Evolutionary conservation across 768 basidiomycete genomes (phyloP).

Genomic region (Cyclocybe aegerita): DNA sequence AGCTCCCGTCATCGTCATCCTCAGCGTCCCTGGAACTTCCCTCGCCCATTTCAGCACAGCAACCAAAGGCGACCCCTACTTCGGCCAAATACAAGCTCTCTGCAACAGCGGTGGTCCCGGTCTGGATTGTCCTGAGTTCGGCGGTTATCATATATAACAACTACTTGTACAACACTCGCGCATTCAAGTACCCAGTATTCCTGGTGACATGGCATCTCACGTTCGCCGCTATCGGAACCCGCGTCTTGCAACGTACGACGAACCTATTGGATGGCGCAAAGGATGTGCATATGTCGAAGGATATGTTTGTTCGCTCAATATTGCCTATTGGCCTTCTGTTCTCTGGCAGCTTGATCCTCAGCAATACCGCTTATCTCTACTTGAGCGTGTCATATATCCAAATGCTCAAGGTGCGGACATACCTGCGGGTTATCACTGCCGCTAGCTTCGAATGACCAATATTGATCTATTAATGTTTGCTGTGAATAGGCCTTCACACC

Average conservation of each 20-base stretch:
- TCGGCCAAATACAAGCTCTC: constrained; percentile 54
- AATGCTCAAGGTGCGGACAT: constrained; percentile 77
- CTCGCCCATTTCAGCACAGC: constrained; percentile 46
- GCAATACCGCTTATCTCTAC: constrained; percentile 91
- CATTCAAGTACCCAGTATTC: constrained; percentile 91
- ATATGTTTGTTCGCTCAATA: constrained; percentile 81
- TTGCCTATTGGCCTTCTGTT: constrained; percentile 93
- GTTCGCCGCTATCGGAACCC: constrained; percentile 82
- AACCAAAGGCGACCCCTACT: constrained; percentile 32
- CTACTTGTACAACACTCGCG: constrained; percentile 76
- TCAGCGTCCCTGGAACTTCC: constrained; percentile 39
- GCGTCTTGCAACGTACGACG: constrained; percentile 81
- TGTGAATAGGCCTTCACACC: constrained; percentile 76
- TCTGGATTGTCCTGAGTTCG: constrained; percentile 92
- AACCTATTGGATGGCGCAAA: constrained; percentile 74
- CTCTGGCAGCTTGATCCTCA: constrained; percentile 85
- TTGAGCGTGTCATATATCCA: constrained; percentile 95
- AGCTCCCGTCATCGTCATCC: constrained; percentile 14
- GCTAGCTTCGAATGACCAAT: not conserved
- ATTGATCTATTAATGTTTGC: not conserved
- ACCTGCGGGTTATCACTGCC: no score
- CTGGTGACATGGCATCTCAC: constrained; percentile 86
- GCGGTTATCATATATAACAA: constrained; percentile 97
- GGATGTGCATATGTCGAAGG: constrained; percentile 77
- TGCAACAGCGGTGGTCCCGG: constrained; percentile 73